phyloP scores from a whole-genome alignment of 2,329 filamentous ascomycete species.

The Trichoderma sp. region DNA sequence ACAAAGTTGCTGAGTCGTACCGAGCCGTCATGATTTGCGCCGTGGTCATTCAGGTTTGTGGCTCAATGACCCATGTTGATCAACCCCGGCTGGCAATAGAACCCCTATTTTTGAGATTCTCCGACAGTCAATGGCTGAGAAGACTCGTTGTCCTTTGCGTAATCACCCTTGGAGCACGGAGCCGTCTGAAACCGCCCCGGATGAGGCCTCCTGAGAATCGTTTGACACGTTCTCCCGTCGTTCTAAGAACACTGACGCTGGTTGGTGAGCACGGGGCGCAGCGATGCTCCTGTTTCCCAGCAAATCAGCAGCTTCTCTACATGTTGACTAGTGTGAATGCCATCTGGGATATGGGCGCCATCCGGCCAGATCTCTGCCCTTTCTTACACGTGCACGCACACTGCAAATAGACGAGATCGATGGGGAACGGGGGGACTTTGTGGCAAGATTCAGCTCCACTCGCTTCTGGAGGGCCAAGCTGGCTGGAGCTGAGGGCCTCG shows the following conservation, averaged over 20 bases:
- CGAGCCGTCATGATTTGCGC: no score
- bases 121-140: neutral
- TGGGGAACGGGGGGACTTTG: neutral
- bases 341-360: neutral
- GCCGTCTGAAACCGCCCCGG: neutral
- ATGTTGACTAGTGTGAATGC: neutral
- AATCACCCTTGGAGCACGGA: neutral
- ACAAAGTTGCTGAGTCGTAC: neutral
- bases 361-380: neutral
- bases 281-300: neutral
- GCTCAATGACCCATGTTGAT: neutral
- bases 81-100: neutral
- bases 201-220: conserved; percentile 13
- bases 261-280: neutral
- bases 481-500: conserved; percentile 2
- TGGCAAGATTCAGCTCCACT: neutral
- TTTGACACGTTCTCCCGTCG: neutral
- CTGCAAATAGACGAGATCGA: neutral
- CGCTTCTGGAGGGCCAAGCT: neutral
- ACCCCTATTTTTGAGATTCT: conserved; percentile 15
- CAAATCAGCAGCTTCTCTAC: neutral
- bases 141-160: neutral
- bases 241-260: neutral
- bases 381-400: neutral
- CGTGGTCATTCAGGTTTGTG: neutral